Base-by-base conservation (phyloP, 75 land plant genomes). In the Chamaecyparis obtusa region DNA sequence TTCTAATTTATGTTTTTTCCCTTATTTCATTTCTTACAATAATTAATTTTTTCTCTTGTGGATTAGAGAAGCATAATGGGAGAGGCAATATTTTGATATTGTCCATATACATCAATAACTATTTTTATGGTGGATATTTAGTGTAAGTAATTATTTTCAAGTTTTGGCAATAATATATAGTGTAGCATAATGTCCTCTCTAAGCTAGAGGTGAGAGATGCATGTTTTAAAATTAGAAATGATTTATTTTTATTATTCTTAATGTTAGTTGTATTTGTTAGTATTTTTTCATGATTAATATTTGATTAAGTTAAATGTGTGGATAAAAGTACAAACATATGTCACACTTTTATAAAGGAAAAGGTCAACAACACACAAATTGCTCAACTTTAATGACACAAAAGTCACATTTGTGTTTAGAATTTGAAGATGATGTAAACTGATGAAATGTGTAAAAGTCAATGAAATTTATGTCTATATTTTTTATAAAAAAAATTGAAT, bases 151-250 rank as follows among this genome's bases (percentile, higher is more conserved):
- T 41, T 41, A n/a, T n/a, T n/a, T n/a, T n/a, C n/a, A n/a, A n/a
- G n/a, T n/a, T n/a, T n/a, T n/a, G n/a, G n/a, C n/a, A n/a, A n/a
- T n/a, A n/a, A n/a, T n/a, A n/a, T n/a, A n/a, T n/a, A n/a, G n/a
- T n/a, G n/a, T n/a, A n/a, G n/a, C n/a, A n/a, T n/a, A n/a, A n/a
- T n/a, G n/a, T n/a, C n/a, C n/a, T n/a, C n/a, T n/a, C n/a, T n/a
- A 11, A 90, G 85, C 87, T 86, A 84, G 84, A 87, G 88, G 55
- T 74, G 91, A 33, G 90, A 90, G 10, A 88, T 86, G 87, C 88
- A 90, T 81, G 56, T 90, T 57, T 86, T 86, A 88, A 88, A 90
- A 44, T 83, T 90, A 89, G 88, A 79, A 84, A 76, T 30, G 5
- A 51, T 75, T 30, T 74, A 32, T 44, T 36, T 0, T 57, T 69